Conservation (phyloP, 129 eudicot genomes). For the Flaveria linearis region DNA sequence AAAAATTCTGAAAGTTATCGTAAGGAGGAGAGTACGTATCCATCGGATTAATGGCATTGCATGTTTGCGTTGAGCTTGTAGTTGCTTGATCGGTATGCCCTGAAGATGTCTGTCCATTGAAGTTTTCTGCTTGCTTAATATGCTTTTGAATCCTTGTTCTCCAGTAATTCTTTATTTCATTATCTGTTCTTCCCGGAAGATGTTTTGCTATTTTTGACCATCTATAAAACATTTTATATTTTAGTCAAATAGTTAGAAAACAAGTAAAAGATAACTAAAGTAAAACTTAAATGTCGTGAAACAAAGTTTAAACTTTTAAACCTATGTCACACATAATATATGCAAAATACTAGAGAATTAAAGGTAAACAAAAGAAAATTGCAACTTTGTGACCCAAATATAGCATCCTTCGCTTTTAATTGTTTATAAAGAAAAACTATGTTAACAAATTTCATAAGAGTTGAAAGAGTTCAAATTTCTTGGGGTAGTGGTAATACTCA, state of each 20-base stretch:
- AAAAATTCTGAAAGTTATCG: conserved; percentile 49
- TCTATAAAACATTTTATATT: conserved; percentile 30
- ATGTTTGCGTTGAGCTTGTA: conserved; percentile 47
- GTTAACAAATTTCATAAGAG: background rate
- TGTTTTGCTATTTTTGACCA: conserved; percentile 98
- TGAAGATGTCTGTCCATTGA: conserved; percentile 37
- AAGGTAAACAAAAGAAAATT: background rate
- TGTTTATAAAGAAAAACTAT: background rate
- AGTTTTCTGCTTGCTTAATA: conserved; percentile 59
- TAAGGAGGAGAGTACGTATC: conserved; percentile 60
- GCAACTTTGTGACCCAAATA: background rate
- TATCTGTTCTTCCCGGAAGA: conserved; percentile 91
- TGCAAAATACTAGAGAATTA: background rate
- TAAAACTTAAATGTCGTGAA: background rate
- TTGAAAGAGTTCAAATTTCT: background rate
- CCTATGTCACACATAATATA: background rate
- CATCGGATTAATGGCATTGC: conserved; percentile 49
- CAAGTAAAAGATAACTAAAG: background rate
- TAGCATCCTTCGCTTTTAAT: background rate
- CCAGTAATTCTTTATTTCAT: conserved; percentile 90
- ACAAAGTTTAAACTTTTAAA: background rate
- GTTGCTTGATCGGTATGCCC: conserved; percentile 47
- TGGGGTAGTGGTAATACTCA: background rate
- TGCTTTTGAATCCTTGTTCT: conserved; percentile 93
- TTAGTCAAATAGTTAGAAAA: background rate